These are phyloP conservation scores for Globisporangium paroecandrum DNA, from an alignment of 352 stramenopile genomes.

Conservation along the genomic window DNA sequence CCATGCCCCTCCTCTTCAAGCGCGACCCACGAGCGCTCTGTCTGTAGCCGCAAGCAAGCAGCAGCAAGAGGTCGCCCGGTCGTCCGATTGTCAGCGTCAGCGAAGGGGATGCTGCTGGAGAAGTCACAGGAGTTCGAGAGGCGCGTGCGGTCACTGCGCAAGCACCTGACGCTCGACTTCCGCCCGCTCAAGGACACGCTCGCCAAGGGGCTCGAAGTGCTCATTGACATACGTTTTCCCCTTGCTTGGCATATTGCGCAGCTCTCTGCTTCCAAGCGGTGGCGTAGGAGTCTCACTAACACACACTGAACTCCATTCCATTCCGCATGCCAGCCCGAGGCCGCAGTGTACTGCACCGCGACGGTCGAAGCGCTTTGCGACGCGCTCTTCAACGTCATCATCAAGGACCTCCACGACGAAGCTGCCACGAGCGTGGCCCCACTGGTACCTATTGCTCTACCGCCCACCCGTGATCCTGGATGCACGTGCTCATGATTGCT, in stretches of 20 bases:
- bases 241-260: background rate
- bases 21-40: background rate
- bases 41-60: background rate
- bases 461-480: background rate
- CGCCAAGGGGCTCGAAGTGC: constrained; percentile 40
- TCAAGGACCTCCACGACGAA: constrained; percentile 41
- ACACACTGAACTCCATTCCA: background rate
- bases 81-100: background rate
- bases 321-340: constrained; percentile 29
- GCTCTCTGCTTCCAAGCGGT: background rate
- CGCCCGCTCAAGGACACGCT: constrained; percentile 46
- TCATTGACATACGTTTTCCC: constrained; percentile 35
- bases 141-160: constrained; percentile 39
- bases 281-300: background rate
- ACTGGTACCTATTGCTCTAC: constrained; percentile 15
- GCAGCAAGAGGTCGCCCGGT: background rate
- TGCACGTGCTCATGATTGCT: background rate
- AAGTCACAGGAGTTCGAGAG: constrained; percentile 35
- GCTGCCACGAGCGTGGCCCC: constrained; percentile 23
- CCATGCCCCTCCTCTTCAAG: background rate
- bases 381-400: constrained; percentile 42
- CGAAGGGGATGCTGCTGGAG: constrained; percentile 19
- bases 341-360: constrained; percentile 49
- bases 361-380: constrained; percentile 53
- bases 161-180: constrained; percentile 56